A percentile compares a stretch with the other conserved stretches of the same genome.
phyloP scores from a whole-genome alignment of 2,329 filamentous ascomycete species.

The Endocalyx cinctus region DNA sequence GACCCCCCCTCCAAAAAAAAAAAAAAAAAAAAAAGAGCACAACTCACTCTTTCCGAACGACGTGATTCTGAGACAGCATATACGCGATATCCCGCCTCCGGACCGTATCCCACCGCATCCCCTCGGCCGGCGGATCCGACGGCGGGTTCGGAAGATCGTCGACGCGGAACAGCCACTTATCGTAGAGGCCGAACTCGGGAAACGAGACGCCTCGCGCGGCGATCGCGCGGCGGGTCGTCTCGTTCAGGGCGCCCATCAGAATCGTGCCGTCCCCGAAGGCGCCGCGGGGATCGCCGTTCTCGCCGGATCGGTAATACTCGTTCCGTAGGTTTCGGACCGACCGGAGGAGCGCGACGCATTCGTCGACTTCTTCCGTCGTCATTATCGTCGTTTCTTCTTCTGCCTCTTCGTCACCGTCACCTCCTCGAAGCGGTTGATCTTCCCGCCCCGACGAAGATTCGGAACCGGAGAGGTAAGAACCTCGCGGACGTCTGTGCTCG shows the following conservation, averaged over 20 bases:
- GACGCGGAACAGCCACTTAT: slow-evolving; percentile 56
- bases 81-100: slow-evolving; percentile 48
- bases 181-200: slow-evolving; percentile 30
- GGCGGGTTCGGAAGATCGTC: slow-evolving; percentile 36
- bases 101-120: slow-evolving; percentile 52
- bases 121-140: slow-evolving; percentile 15
- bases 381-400: slow-evolving; percentile 3
- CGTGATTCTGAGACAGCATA: slow-evolving; percentile 50
- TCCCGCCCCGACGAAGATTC: no score
- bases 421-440: no score
- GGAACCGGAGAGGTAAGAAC: no score
- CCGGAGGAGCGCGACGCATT: slow-evolving; percentile 11
- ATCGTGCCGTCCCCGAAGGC: slow-evolving; percentile 15
- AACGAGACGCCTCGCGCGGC: slow-evolving; percentile 18
- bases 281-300: slow-evolving; percentile 22
- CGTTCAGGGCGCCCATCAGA: slow-evolving; percentile 39
- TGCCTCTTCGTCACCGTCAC: slow-evolving; percentile 13
- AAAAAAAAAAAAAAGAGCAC: neutral
- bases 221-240: slow-evolving; percentile 27
- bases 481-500: slow-evolving; percentile 34
- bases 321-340: slow-evolving; percentile 19
- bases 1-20: no score
- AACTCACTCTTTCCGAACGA: slow-evolving; percentile 50
- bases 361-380: neutral
- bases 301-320: no score